These are phyloP conservation scores for Zanthoxylum bungeanum DNA, from an alignment of 345 rosid species.

Conservation along the genomic window DNA sequence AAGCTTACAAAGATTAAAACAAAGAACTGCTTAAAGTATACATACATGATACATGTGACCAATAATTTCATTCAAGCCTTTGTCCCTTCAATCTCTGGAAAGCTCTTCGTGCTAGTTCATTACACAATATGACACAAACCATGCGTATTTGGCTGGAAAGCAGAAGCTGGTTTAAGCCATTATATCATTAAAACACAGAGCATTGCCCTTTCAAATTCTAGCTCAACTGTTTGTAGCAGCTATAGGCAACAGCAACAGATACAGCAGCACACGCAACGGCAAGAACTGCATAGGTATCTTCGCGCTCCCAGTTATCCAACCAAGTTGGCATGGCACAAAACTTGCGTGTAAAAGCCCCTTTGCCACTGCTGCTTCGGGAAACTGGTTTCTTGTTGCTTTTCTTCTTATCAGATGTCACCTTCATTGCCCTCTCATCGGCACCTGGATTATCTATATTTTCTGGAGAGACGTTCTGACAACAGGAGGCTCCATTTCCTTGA, in stretches of 20 bases:
- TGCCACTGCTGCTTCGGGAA: constrained; percentile 34
- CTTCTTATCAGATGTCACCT: constrained; percentile 41
- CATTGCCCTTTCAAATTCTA: constrained; percentile 9
- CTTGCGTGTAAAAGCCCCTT: constrained; percentile 34
- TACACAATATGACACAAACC: neutral
- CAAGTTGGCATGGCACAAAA: constrained; percentile 57
- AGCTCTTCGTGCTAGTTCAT: neutral
- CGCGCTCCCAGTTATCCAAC: constrained; percentile 86
- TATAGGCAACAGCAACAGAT: constrained; percentile 73
- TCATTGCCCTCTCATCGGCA: constrained; percentile 22
- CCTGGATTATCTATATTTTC: constrained; percentile 21
- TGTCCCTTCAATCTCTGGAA: neutral
- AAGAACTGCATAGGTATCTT: constrained; percentile 79
- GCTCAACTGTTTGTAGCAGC: constrained; percentile 58
- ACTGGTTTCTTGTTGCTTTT: constrained; percentile 33
- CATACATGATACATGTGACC: neutral
- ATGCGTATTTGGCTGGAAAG: neutral
- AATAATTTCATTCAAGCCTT: neutral
- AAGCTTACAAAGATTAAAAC: constrained; percentile 4
- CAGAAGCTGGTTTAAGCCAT: neutral
- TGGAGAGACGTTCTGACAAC: constrained; percentile 39
- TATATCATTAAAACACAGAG: neutral
- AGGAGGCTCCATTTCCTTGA: constrained; percentile 54
- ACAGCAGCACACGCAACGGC: constrained; percentile 76
- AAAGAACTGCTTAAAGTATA: neutral